Percentiles rank a stretch among this genome's conserved stretches.
phyloP scores from a whole-genome alignment of 192 early-diverging fungal species.

The Funneliformis mosseae region DNA sequence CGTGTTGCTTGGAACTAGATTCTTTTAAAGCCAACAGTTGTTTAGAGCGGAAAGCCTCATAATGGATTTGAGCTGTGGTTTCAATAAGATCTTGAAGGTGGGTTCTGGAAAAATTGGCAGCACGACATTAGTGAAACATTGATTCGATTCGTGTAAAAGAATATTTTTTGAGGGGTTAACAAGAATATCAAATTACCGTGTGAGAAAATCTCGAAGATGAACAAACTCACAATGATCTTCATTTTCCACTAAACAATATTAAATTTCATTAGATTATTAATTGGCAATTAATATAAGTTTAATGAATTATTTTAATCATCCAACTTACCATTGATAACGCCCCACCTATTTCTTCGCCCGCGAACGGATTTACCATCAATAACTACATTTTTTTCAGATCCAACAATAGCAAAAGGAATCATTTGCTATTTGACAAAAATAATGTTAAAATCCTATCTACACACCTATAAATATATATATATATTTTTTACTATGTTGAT shows the following conservation, averaged over 20 bases:
- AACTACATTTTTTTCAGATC: constrained; percentile 84
- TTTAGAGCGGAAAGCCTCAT: constrained; percentile 92
- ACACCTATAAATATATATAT: not conserved
- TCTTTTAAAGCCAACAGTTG: constrained; percentile 64
- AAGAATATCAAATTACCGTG: constrained; percentile 34
- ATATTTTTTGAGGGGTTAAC: not conserved
- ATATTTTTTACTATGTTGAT: not conserved
- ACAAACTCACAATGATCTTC: constrained; percentile 94
- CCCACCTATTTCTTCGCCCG: constrained; percentile 87
- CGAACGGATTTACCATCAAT: constrained; percentile 87
- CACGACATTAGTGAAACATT: no score
- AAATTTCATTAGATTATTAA: not conserved
- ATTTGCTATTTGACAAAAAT: constrained; percentile 56
- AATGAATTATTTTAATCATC: not conserved
- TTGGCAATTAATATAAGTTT: not conserved
- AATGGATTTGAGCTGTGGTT: constrained; percentile 90
- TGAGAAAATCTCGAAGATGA: constrained; percentile 90
- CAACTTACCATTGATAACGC: constrained; percentile 75
- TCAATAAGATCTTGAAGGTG: constrained; percentile 97
- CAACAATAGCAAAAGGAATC: constrained; percentile 94
- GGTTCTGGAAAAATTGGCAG: constrained; percentile 54
- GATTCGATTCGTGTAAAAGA: no score
- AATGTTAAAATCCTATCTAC: not conserved
- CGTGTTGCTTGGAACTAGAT: constrained; percentile 39
- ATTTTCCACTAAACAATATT: constrained; percentile 74